Evolutionary conservation across 345 rosid genomes (phyloP).

Genomic region (Populus davidiana): DNA sequence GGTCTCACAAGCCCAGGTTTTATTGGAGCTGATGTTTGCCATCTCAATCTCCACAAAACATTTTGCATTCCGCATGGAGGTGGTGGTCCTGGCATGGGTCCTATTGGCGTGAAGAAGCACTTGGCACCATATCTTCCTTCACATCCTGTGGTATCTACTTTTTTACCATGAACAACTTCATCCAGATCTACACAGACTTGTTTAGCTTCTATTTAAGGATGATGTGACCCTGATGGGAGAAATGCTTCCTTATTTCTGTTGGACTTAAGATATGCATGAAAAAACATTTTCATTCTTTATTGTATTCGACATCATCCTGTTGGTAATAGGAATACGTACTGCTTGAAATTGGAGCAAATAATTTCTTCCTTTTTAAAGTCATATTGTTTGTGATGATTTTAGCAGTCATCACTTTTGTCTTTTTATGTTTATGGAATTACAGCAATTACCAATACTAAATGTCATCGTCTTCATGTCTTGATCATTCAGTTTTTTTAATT

Average conservation of each 20-base stretch:
- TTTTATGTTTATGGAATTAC: background rate
- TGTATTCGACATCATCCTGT: background rate
- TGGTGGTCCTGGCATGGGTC: slow-evolving; percentile 99
- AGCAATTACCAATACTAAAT: slow-evolving; percentile 8
- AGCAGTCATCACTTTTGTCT: background rate
- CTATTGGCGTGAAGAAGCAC: slow-evolving; percentile 96
- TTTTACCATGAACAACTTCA: background rate
- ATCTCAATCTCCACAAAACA: slow-evolving; percentile 97
- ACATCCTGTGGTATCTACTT: slow-evolving; percentile 83
- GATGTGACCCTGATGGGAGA: background rate
- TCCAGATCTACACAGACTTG: background rate
- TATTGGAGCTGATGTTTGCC: slow-evolving; percentile 99
- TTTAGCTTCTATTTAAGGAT: slow-evolving; percentile 4
- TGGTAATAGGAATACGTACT: background rate
- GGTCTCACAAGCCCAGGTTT: slow-evolving; percentile 98
- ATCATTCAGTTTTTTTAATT: slow-evolving; percentile 8
- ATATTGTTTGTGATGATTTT: background rate
- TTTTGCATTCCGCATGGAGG: slow-evolving; percentile 99
- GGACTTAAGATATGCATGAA: background rate
- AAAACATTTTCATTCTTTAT: background rate
- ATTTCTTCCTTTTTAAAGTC: background rate
- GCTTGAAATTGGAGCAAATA: background rate
- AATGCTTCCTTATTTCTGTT: slow-evolving; percentile 5
- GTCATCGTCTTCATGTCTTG: slow-evolving; percentile 4
- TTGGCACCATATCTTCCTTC: slow-evolving; percentile 95